Conservation (phyloP, 805 yeast species). For the Candida endomychidarum region DNA sequence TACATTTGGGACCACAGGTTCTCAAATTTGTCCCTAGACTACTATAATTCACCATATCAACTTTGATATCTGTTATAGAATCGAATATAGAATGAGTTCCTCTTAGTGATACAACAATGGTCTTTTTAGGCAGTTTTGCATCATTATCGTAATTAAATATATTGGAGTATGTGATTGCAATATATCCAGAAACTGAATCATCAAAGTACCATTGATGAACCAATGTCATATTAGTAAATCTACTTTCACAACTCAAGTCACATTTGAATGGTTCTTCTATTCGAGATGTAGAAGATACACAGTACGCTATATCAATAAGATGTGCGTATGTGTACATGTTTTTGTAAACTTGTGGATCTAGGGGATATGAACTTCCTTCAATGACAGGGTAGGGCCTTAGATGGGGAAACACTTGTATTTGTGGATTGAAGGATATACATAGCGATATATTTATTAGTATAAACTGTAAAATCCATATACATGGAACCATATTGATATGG, state of each 20-base stretch:
- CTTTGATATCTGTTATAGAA: slow-evolving; percentile 38
- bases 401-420: not conserved
- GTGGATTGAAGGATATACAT: not conserved
- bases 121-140: slow-evolving; percentile 18
- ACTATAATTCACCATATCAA: slow-evolving; percentile 32
- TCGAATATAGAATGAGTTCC: slow-evolving; percentile 46
- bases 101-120: slow-evolving; percentile 36
- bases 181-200: slow-evolving; percentile 39
- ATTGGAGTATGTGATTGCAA: slow-evolving; percentile 31
- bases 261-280: slow-evolving; percentile 42
- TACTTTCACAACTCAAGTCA: slow-evolving; percentile 31
- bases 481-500: not conserved
- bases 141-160: slow-evolving; percentile 22
- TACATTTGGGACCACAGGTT: slow-evolving; percentile 32
- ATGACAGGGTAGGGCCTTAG: not conserved
- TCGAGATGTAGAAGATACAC: slow-evolving; percentile 30
- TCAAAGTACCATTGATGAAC: slow-evolving; percentile 43
- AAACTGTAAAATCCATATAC: not conserved
- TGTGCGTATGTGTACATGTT: slow-evolving; percentile 40
- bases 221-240: slow-evolving; percentile 37
- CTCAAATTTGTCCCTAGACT: slow-evolving; percentile 24
- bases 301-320: slow-evolving; percentile 44
- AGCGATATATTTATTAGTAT: not conserved
- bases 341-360: slow-evolving; percentile 25
- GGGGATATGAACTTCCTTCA: slow-evolving; percentile 10